Conservation (phyloP, 1,284 basidiomycete species). For the Coniferiporia sulphurascens region DNA sequence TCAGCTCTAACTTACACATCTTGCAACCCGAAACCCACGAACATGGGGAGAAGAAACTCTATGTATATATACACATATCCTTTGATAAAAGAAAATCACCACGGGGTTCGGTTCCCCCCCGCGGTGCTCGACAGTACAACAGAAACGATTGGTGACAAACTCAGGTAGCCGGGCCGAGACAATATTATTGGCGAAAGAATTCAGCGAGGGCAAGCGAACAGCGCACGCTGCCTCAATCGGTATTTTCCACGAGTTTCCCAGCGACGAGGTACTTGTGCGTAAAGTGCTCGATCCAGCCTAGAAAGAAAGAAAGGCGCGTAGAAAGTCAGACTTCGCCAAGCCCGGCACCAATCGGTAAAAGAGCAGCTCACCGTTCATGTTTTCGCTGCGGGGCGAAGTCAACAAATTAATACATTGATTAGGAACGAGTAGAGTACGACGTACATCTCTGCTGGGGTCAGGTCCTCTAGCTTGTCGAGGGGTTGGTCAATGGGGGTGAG, state of each 20-base stretch:
- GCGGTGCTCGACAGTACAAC: no score
- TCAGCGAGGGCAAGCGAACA: neutral
- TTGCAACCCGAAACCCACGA: no score
- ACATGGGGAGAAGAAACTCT: no score
- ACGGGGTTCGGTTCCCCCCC: no score
- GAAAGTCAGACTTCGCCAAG: no score
- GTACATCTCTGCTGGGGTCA: constrained; percentile 79
- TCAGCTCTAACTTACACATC: no score
- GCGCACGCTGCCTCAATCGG: constrained; percentile 1
- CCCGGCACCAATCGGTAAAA: neutral
- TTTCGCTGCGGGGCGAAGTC: constrained; percentile 52
- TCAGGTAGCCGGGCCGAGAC: neutral
- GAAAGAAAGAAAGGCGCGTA: neutral
- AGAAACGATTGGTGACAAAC: neutral
- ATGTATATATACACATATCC: no score
- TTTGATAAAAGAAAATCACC: no score
- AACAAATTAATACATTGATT: constrained; percentile 9
- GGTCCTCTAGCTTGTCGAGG: constrained; percentile 76
- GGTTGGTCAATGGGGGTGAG: constrained; percentile 83
- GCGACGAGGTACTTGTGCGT: constrained; percentile 83
- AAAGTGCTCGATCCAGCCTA: constrained; percentile 89
- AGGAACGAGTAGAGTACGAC: constrained; percentile 29
- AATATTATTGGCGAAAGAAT: neutral
- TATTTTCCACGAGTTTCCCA: constrained; percentile 77
- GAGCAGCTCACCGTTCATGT: constrained; percentile 69